These are phyloP conservation scores for Phytophthora meadii DNA, from an alignment of 352 stramenopile genomes.

Conservation along the genomic window DNA sequence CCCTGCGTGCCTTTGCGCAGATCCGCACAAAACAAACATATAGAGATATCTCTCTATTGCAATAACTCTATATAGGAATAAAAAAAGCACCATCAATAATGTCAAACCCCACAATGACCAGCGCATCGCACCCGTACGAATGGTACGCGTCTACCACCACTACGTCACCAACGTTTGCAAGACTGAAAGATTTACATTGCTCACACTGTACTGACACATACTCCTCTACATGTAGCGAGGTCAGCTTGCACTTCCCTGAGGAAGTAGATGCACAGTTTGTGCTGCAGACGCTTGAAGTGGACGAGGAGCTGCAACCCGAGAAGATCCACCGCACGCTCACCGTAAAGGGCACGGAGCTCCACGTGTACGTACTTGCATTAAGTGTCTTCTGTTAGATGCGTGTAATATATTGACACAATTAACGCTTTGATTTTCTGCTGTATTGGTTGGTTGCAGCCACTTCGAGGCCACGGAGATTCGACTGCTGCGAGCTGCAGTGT, in stretches of 20 bases:
- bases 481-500: slow-evolving; percentile 82
- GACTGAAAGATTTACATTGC: not conserved
- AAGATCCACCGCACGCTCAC: slow-evolving; percentile 84
- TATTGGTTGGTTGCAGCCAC: slow-evolving; percentile 50
- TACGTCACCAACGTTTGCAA: not conserved
- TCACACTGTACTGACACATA: not conserved
- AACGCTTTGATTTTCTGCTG: slow-evolving; percentile 8
- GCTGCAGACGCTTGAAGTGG: slow-evolving; percentile 85
- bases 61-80: no score
- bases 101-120: slow-evolving; percentile 17
- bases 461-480: slow-evolving; percentile 87
- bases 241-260: slow-evolving; percentile 71
- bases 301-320: slow-evolving; percentile 85
- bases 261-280: slow-evolving; percentile 72
- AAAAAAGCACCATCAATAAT: no score
- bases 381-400: no score
- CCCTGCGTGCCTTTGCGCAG: no score
- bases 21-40: no score
- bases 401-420: not conserved
- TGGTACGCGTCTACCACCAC: slow-evolving; percentile 45
- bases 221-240: slow-evolving; percentile 41
- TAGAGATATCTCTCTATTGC: no score
- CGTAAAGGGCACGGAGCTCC: slow-evolving; percentile 65
- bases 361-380: slow-evolving; percentile 50
- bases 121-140: slow-evolving; percentile 75